A percentile compares a stretch with the other conserved stretches of the same genome.
Evolutionary conservation across 345 rosid genomes (phyloP).

Genomic region (Corymbia maculata): DNA sequence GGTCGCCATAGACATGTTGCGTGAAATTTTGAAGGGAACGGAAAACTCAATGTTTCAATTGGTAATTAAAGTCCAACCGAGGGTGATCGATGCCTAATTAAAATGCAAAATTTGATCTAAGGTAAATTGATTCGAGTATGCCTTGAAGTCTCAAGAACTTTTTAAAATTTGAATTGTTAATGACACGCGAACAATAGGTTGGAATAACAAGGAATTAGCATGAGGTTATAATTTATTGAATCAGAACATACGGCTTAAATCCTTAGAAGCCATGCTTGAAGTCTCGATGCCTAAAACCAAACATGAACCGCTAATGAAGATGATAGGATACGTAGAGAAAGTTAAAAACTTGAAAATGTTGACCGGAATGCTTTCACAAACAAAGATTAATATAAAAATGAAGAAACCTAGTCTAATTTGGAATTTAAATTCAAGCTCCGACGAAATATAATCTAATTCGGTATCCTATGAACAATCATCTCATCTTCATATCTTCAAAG

Average conservation of each 20-base stretch:
- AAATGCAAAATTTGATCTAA: background rate
- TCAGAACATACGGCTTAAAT: background rate
- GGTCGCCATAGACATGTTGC: background rate
- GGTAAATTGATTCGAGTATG: background rate
- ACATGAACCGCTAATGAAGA: background rate
- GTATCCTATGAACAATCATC: background rate
- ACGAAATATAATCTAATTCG: no score
- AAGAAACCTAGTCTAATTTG: background rate
- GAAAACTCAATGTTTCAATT: background rate
- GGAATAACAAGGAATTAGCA: background rate
- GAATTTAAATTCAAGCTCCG: background rate
- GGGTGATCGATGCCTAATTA: background rate
- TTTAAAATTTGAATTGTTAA: background rate
- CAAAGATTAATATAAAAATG: background rate
- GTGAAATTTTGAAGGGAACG: background rate
- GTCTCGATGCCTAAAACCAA: background rate
- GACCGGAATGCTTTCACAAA: background rate
- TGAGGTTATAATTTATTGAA: background rate
- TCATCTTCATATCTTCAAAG: no score
- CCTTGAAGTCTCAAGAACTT: background rate
- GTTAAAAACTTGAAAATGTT: background rate
- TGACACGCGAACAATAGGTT: fast-evolving
- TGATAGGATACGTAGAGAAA: background rate
- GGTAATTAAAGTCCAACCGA: background rate
- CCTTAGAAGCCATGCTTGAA: background rate